Evolutionary conservation across 495 filamentous ascomycete genomes (phyloP), one percentile per base, ranked within the genome.

Genomic region (Penicillium waksmanii): DNA sequence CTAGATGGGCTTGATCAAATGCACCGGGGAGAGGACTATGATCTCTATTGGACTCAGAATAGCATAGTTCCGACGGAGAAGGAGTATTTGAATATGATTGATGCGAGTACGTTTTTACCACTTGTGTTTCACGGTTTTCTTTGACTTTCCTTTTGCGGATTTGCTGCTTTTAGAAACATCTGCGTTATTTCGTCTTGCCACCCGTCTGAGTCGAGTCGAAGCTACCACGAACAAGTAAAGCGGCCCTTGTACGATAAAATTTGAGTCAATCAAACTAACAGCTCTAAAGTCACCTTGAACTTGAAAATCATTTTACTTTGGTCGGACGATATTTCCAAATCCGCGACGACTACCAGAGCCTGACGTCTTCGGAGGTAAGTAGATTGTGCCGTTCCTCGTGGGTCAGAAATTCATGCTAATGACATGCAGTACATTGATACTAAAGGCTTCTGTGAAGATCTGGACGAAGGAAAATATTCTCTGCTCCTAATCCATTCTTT

Each of bases 401-500:
- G 15, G 11, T n/a, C 23, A 23, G 23, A 17, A 36, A 23, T 53
- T 36, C 27, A 36, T 10, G 17, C 1, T 53, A 36, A 38, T 5
- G 23, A 15, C 6, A 2, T 19, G 10, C 15, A 34, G 50, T 34
- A 40, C 19, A 34, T 21, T 12, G 44, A 23, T 7, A 47, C 0
- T 15, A 53, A 34, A 21, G 50, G 31, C 7, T 21, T 36, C 27
- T 34, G 51, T 5, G 34, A 53, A 21, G 51, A 53, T 13, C 51
- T 53, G 5, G 31, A 38, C 13, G 51, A 53, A 53, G 51, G 33
- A 8, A 53, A 53, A 25, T 53, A 19, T 17, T 53, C 51, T 19
- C 11, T 53, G 11, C 34, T 23, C 18, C 33, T 53, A 13, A 40
- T 53, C 5, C 51, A 53, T 23, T 9, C 19, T 2, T 7, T 47